Evolutionary conservation across 352 stramenopile species (phyloP).

Genomic region (Globisporangium recalcitrans): DNA sequence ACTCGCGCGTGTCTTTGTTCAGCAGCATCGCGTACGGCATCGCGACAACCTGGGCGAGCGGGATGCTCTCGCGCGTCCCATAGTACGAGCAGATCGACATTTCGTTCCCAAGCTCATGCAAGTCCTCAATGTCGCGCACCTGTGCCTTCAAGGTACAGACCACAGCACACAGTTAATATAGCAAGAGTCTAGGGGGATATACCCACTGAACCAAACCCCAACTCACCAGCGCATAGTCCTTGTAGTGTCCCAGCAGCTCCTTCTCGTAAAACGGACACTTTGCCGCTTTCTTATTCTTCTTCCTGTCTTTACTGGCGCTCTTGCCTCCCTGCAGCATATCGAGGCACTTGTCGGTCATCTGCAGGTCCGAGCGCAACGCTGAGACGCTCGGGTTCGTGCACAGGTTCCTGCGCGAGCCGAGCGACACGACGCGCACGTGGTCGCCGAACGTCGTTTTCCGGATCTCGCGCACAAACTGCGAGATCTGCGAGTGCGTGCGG

Average conservation of each 20-base stretch:
- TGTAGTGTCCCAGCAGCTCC: conserved; percentile 63
- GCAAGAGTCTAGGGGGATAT: background rate
- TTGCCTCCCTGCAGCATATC: conserved; percentile 83
- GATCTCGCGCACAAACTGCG: conserved; percentile 86
- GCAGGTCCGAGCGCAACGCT: conserved; percentile 61
- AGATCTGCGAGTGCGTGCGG: conserved; percentile 88
- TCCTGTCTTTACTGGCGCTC: conserved; percentile 31
- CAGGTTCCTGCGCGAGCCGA: conserved; percentile 83
- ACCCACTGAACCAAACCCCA: background rate
- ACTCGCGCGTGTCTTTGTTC: conserved; percentile 87
- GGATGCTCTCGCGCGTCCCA: conserved; percentile 85
- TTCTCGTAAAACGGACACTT: conserved; percentile 86
- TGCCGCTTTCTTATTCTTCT: conserved; percentile 43
- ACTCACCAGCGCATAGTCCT: conserved; percentile 72
- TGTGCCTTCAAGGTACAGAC: conserved; percentile 36
- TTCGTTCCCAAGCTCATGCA: conserved; percentile 86
- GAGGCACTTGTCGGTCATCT: conserved; percentile 81
- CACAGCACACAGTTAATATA: conserved; percentile 2
- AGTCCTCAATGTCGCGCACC: conserved; percentile 95
- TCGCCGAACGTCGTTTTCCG: conserved; percentile 71
- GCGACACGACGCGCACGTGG: conserved; percentile 67
- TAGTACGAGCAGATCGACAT: conserved; percentile 98
- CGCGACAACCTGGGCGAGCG: conserved; percentile 84
- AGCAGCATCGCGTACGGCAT: conserved; percentile 94
- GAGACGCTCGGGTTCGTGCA: conserved; percentile 74